These are phyloP conservation scores for Magnolia sinica DNA, from an alignment of 164 flowering plant genomes.

Conservation along the genomic window DNA sequence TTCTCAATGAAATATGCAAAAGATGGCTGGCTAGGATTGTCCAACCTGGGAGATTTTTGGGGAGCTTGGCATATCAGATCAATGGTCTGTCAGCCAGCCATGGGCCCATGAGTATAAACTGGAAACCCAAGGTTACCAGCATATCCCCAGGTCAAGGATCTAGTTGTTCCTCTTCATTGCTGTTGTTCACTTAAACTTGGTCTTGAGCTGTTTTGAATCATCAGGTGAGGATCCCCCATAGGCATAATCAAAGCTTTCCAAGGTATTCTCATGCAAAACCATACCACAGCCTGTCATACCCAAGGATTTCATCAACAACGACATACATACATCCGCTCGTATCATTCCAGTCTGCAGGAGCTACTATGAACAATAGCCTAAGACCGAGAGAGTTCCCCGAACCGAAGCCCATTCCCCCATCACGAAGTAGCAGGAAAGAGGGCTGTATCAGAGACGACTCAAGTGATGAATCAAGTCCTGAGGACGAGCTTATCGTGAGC, in stretches of 20 bases:
- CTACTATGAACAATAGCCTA: slow-evolving; percentile 30
- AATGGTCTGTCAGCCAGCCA: not conserved
- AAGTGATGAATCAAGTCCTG: slow-evolving; percentile 73
- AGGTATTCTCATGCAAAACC: slow-evolving; percentile 16
- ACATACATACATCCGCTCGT: slow-evolving; percentile 30
- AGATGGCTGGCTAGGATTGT: not conserved
- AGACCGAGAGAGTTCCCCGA: slow-evolving; percentile 17
- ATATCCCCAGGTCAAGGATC: not conserved
- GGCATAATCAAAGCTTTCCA: slow-evolving; percentile 36
- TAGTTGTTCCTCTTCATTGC: not conserved
- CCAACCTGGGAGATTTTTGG: not conserved
- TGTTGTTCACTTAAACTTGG: not conserved
- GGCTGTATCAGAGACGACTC: slow-evolving; percentile 31
- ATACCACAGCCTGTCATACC: slow-evolving; percentile 52
- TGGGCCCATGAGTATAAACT: too few species aligned
- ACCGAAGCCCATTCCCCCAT: slow-evolving; percentile 12
- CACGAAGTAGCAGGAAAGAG: slow-evolving; percentile 14
- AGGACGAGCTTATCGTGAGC: slow-evolving; percentile 63
- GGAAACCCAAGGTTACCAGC: too few species aligned
- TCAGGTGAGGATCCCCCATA: slow-evolving; percentile 22
- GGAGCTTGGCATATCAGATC: not conserved
- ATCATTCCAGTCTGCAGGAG: slow-evolving; percentile 70
- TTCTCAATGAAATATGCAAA: too few species aligned
- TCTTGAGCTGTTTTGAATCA: slow-evolving; percentile 4
- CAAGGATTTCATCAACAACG: slow-evolving; percentile 35